Evolutionary conservation across 306 rosid genomes (phyloP).

Genomic region (Fagus sylvatica): DNA sequence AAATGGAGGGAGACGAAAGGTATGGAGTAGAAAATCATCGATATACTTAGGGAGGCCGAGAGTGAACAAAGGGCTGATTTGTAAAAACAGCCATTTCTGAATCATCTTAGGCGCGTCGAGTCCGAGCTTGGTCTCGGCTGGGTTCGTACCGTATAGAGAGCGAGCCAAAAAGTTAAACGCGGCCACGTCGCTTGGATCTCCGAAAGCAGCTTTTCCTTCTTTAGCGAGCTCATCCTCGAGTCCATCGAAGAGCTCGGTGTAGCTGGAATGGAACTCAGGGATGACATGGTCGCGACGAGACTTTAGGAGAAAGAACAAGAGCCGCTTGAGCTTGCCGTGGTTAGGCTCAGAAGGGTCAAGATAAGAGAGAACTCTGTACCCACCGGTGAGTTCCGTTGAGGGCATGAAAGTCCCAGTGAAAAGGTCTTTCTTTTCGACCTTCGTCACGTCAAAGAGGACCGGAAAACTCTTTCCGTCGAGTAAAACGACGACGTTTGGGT

Average conservation of each 20-base stretch:
- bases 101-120: slow-evolving; percentile 61
- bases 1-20: slow-evolving; percentile 56
- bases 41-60: slow-evolving; percentile 69
- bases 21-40: slow-evolving; percentile 62
- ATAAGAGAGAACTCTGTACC: slow-evolving; percentile 80
- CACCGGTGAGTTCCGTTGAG: slow-evolving; percentile 76
- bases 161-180: slow-evolving; percentile 74
- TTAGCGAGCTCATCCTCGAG: slow-evolving; percentile 52
- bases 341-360: slow-evolving; percentile 84
- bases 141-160: slow-evolving; percentile 45
- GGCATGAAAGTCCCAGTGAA: slow-evolving; percentile 94
- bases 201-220: slow-evolving; percentile 54
- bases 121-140: slow-evolving; percentile 55
- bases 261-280: slow-evolving; percentile 68
- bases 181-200: slow-evolving; percentile 58
- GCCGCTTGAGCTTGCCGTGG: slow-evolving; percentile 61
- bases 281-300: slow-evolving; percentile 52
- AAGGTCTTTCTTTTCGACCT: slow-evolving; percentile 75
- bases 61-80: slow-evolving; percentile 51
- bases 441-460: slow-evolving; percentile 63
- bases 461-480: slow-evolving; percentile 89
- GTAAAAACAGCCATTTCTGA: slow-evolving; percentile 63
- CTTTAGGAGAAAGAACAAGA: slow-evolving; percentile 69
- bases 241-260: slow-evolving; percentile 47
- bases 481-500: slow-evolving; percentile 63